phyloP scores from a whole-genome alignment of 441 rosid species.

The Adansonia grandidieri region DNA sequence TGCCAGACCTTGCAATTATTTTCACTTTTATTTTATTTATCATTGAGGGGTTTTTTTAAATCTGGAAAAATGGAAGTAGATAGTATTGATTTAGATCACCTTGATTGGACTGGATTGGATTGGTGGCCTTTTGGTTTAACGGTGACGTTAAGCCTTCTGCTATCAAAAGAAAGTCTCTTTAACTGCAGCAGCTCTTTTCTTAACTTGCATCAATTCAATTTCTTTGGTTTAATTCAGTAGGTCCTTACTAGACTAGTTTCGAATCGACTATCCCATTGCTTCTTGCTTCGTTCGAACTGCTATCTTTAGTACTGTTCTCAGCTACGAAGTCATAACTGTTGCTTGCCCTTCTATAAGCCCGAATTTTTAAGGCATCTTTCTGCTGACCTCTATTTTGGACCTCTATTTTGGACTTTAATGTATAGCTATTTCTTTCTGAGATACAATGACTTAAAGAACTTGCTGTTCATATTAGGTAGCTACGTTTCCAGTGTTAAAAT shows the following conservation, averaged over 20 bases:
- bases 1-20: neutral
- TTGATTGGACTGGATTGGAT: neutral
- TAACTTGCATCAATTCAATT: neutral
- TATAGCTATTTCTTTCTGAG: neutral
- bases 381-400: neutral
- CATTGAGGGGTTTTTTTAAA: neutral
- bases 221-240: neutral
- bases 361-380: neutral
- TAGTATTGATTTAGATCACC: neutral
- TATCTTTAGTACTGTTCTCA: neutral
- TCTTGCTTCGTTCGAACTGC: neutral
- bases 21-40: conserved; percentile 2
- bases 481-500: neutral
- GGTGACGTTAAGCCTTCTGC: neutral
- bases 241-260: neutral
- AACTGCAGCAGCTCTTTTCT: neutral
- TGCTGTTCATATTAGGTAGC: neutral
- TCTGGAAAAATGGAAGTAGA: neutral
- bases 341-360: neutral
- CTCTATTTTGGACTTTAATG: neutral
- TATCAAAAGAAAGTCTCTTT: neutral
- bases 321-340: neutral
- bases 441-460: neutral
- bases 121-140: neutral
- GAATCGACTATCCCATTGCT: neutral